A percentile compares a stretch with the other conserved stretches of the same genome.
Conservation (phyloP, 495 filamentous ascomycete species). For the Oidiodendron maius region DNA sequence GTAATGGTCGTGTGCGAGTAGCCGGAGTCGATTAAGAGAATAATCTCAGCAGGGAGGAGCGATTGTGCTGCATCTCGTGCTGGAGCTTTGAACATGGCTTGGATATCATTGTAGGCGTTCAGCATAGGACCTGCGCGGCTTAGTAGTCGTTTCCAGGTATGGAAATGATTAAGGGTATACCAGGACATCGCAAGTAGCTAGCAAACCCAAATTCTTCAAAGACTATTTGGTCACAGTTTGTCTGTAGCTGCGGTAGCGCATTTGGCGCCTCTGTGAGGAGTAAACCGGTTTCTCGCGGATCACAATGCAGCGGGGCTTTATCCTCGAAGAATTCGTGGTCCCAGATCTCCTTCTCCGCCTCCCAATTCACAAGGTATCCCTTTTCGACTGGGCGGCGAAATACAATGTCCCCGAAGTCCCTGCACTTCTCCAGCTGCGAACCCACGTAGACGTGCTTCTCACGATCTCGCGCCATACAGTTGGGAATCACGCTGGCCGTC, state of each 20-base stretch:
- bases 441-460: constrained; percentile 73
- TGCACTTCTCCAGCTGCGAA: constrained; percentile 72
- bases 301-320: constrained; percentile 58
- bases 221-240: constrained; percentile 89
- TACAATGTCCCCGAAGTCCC: constrained; percentile 81
- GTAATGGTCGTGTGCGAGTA: constrained; percentile 94
- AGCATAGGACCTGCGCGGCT: constrained; percentile 47
- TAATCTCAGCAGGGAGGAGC: constrained; percentile 62
- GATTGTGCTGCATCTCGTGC: constrained; percentile 34
- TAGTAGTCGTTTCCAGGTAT: too few species aligned
- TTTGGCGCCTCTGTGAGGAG: constrained; percentile 91
- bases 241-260: constrained; percentile 69
- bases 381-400: constrained; percentile 93
- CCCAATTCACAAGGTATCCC: constrained; percentile 95
- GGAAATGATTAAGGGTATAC: too few species aligned
- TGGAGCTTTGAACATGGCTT: constrained; percentile 50
- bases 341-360: constrained; percentile 94
- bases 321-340: constrained; percentile 81
- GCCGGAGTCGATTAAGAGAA: constrained; percentile 84
- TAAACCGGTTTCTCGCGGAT: constrained; percentile 75
- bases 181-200: constrained; percentile 69
- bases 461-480: constrained; percentile 80
- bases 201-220: constrained; percentile 98
- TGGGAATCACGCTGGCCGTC: constrained; percentile 58
- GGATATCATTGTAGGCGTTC: constrained; percentile 80